Base-by-base conservation (phyloP, 1,139 yeast genomes). In the Groenewaldozyma auringiensis region DNA sequence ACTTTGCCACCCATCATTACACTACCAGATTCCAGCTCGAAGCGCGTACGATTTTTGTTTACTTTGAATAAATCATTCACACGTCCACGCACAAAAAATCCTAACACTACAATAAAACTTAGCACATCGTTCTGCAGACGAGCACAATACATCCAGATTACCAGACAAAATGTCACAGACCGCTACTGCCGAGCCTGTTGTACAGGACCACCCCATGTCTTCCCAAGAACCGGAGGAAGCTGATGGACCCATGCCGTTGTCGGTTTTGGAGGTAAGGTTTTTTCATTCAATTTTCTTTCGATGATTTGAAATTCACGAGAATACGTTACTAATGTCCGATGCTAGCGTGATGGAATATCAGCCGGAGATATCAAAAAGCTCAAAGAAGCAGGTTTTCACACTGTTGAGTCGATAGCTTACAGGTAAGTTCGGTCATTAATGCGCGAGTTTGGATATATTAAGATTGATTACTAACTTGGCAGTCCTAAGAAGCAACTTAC, bases 401-500 rank as follows among this genome's bases (percentile, higher is more conserved):
- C 98, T 1, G 94, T 84, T 11, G 96, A 89, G 63, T 78, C 94
- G 40, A 79, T 92, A 49, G 97, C 98, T 2, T 87, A 87, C 59
- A 87, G 94, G 55, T 60, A 48, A 18, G 63, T 48, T n/a, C n/a
- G n/a, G n/a, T n/a, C n/a, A 20, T 16, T 20, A 8, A 21, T 21
- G 11, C 16, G 14, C 8, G 14, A 13, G 21, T 29, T 9, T 21
- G 41, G 6, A 4, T 9, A 9, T 21, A n/a, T 31, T 42, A 35
- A 36, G 34, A 16, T 48, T 20, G 32, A 37, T 25, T 35, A 44
- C 32, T 34, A 47, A 21, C 34, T 25, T 25, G 29, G 29, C 29
- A 25, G 58, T 3, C 86, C 97, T 17, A 83, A 84, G 58, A 81
- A 94, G 56, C 79, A 78, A 8, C 70, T 92, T 42, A 68, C 85